These are phyloP conservation scores for Euphorbia pulcherrima DNA, from an alignment of 345 rosid species.

Conservation along the genomic window DNA sequence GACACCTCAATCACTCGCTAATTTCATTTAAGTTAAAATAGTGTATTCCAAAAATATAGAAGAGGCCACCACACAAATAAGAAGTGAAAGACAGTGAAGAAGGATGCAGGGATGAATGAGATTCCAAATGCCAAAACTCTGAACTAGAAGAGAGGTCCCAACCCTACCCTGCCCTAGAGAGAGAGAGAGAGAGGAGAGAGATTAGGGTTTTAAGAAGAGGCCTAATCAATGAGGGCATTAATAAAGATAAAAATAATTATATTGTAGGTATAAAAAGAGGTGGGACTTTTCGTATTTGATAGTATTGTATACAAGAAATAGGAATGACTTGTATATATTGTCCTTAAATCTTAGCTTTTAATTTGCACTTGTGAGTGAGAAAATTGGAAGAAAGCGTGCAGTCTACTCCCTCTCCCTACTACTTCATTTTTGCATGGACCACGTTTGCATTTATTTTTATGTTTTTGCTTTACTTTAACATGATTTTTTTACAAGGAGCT, in stretches of 20 bases:
- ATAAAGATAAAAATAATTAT: background rate
- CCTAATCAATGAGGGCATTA: conserved; percentile 38
- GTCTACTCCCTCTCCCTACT: conserved; percentile 10
- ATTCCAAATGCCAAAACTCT: background rate
- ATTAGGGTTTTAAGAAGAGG: conserved; percentile 23
- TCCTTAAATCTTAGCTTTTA: background rate
- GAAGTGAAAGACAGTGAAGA: background rate
- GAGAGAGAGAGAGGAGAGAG: conserved; percentile 2
- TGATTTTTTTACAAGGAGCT: no score
- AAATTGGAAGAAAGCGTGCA: conserved; percentile 36
- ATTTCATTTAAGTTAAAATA: no score
- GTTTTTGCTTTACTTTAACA: no score
- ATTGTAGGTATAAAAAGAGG: background rate
- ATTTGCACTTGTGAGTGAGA: background rate
- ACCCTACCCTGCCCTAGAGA: conserved; percentile 35
- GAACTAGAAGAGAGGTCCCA: conserved; percentile 25
- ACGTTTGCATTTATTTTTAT: conserved; percentile 25
- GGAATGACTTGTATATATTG: conserved; percentile 1
- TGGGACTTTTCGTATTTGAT: background rate
- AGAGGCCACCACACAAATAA: background rate
- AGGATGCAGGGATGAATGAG: background rate
- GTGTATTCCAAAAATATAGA: no score
- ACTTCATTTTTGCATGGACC: conserved; percentile 36
- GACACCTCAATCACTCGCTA: no score
- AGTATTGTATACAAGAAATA: background rate